Evolutionary conservation across 306 rosid species (phyloP).

Genomic region (Phaseolus lunatus): DNA sequence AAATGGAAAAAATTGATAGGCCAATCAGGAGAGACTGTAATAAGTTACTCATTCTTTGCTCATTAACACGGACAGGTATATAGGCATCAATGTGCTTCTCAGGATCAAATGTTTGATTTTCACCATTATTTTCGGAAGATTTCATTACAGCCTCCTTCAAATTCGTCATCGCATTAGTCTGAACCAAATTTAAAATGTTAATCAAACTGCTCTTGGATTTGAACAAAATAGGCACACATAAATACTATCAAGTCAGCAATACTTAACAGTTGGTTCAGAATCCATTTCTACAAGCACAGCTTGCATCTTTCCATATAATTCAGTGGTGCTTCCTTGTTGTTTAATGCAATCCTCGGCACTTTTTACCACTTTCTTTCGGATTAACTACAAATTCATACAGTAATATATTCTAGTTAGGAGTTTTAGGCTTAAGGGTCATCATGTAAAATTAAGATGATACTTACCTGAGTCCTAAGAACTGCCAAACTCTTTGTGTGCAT

Average conservation of each 20-base stretch:
- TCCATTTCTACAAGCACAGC: slow-evolving; percentile 69
- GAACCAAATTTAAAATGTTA: slow-evolving; percentile 21
- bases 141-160: slow-evolving; percentile 73
- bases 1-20: slow-evolving; percentile 56
- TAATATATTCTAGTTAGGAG: slow-evolving; percentile 15
- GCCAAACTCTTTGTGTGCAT: slow-evolving; percentile 90
- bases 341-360: slow-evolving; percentile 71
- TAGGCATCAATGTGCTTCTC: slow-evolving; percentile 66
- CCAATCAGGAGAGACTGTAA: slow-evolving; percentile 75
- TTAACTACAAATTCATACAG: slow-evolving; percentile 50
- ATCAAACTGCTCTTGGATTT: background rate
- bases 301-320: slow-evolving; percentile 70
- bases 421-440: background rate
- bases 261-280: slow-evolving; percentile 63
- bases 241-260: background rate
- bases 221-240: background rate
- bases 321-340: slow-evolving; percentile 55
- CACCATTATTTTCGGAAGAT: slow-evolving; percentile 36
- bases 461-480: slow-evolving; percentile 70
- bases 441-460: background rate
- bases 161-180: slow-evolving; percentile 45
- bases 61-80: slow-evolving; percentile 78
- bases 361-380: slow-evolving; percentile 68
- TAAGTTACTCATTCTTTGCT: slow-evolving; percentile 82
- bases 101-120: slow-evolving; percentile 57